phyloP scores from a whole-genome alignment of 2,329 filamentous ascomycete species.

The Phyllosticta citrichinensis region DNA sequence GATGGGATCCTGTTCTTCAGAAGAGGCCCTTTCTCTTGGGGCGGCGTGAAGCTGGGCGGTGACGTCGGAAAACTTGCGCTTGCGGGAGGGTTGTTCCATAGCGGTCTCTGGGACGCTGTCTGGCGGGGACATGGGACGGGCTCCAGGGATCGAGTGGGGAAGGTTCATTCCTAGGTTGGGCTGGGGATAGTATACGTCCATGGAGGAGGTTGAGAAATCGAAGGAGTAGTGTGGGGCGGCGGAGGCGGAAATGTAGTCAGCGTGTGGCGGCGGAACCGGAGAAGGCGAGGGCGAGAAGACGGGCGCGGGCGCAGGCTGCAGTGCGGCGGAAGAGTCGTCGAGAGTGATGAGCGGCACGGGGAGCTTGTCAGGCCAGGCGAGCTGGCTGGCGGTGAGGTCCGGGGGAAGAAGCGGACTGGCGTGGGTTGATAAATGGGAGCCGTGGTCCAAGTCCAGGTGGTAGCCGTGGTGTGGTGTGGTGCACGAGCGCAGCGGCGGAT shows the following conservation, averaged over 20 bases:
- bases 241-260: conserved; percentile 1
- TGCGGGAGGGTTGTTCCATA: conserved; percentile 2
- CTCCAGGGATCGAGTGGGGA: neutral
- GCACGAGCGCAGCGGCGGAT: neutral
- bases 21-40: neutral
- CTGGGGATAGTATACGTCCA: neutral
- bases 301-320: conserved; percentile 1
- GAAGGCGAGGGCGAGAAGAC: neutral
- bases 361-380: neutral
- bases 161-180: neutral
- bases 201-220: neutral
- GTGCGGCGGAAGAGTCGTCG: neutral
- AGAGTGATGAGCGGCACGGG: neutral
- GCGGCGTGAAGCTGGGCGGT: neutral
- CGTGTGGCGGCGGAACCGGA: neutral
- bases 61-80: conserved; percentile 9
- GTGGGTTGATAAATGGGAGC: neutral
- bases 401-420: neutral
- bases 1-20: conserved; percentile 6
- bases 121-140: conserved; percentile 1
- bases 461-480: too few relatives aligned
- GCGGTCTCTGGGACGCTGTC: neutral
- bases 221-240: neutral
- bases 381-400: neutral
- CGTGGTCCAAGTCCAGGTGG: too few relatives aligned